phyloP scores from a whole-genome alignment of 1,139 yeast species.

The Candida sp. region DNA sequence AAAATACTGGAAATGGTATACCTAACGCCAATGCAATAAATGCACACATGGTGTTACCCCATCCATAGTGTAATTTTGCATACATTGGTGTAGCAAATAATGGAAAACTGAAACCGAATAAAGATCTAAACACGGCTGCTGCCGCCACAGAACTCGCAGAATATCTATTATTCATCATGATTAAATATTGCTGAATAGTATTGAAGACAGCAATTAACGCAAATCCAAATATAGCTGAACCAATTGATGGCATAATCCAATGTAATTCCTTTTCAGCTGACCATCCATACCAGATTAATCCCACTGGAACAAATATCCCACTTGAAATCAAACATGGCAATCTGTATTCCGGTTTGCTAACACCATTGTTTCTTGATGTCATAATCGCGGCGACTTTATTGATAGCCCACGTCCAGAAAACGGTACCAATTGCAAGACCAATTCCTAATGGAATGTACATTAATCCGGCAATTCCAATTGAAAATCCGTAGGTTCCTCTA shows the following conservation, averaged over 20 bases:
- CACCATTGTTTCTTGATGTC: slow-evolving; percentile 30
- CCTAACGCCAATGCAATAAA: slow-evolving; percentile 54
- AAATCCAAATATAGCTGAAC: slow-evolving; percentile 35
- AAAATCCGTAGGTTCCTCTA: slow-evolving; percentile 30
- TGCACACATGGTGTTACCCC: slow-evolving; percentile 66
- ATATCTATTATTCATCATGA: slow-evolving; percentile 63
- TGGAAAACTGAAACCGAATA: slow-evolving; percentile 56
- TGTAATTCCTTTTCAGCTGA: slow-evolving; percentile 37
- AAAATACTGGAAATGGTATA: slow-evolving; percentile 60
- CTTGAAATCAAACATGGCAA: slow-evolving; percentile 39
- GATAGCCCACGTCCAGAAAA: slow-evolving; percentile 34
- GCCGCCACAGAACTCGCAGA: slow-evolving; percentile 63
- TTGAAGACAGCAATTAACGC: slow-evolving; percentile 40
- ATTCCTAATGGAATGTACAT: slow-evolving; percentile 47
- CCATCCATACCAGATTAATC: slow-evolving; percentile 48
- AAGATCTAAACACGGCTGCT: slow-evolving; percentile 57
- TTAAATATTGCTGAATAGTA: slow-evolving; percentile 56
- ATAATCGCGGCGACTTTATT: slow-evolving; percentile 27
- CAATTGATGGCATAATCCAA: slow-evolving; percentile 48
- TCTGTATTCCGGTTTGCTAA: slow-evolving; percentile 40
- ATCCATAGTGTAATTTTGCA: slow-evolving; percentile 49
- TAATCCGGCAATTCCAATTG: slow-evolving; percentile 32
- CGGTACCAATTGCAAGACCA: slow-evolving; percentile 38
- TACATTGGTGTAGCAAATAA: slow-evolving; percentile 46
- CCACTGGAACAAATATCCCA: slow-evolving; percentile 35